phyloP scores from a whole-genome alignment of 1,284 basidiomycete genomes.

The Rhodotorula mucilaginosa region DNA sequence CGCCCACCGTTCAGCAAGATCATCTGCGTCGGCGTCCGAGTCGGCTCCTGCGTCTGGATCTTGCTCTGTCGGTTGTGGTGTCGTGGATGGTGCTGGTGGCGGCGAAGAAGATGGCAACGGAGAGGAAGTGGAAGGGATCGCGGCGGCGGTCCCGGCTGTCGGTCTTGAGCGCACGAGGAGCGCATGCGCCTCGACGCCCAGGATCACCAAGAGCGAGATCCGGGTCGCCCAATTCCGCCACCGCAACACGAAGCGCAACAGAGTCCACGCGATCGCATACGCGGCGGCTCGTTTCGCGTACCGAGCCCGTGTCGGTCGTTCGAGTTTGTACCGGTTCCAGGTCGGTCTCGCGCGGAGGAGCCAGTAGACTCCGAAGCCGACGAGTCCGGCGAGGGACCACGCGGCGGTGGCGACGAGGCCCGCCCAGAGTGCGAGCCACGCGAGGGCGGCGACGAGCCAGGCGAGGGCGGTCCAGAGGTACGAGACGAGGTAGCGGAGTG shows the following conservation, averaged over 20 bases:
- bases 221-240: not conserved
- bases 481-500: not conserved
- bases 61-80: not conserved
- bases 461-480: conserved; percentile 1
- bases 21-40: conserved; percentile 2
- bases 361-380: not conserved
- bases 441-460: not conserved
- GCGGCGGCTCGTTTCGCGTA: not conserved
- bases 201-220: not conserved
- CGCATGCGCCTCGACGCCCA: not conserved
- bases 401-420: conserved; percentile 10
- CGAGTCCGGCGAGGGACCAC: conserved; percentile 13
- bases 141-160: not conserved
- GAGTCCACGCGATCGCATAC: not conserved
- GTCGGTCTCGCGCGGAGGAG: not conserved
- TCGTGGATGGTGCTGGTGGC: too few species aligned
- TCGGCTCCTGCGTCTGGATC: not conserved
- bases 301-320: not conserved
- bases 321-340: not conserved
- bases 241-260: not conserved
- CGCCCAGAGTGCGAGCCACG: conserved; percentile 2
- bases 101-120: not conserved
- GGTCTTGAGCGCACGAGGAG: not conserved
- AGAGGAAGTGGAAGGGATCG: too few species aligned
- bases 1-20: conserved; percentile 20